Conservation (phyloP, 2,329 filamentous ascomycete species). For the Phialophora chinensis region DNA sequence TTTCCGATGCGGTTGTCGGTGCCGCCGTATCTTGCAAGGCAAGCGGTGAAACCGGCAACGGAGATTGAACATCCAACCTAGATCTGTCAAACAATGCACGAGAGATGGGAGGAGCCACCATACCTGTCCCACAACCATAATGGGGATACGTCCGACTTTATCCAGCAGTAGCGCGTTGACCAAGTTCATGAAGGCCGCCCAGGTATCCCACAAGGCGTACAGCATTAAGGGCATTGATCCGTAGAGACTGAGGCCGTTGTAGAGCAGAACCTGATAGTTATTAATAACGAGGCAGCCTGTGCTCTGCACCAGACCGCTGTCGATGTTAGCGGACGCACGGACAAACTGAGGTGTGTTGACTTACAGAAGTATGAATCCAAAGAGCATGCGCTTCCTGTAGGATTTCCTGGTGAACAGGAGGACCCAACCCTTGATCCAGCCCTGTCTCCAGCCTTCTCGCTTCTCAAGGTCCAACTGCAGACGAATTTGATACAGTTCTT, state of each 20-base stretch:
- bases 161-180: conserved; percentile 29
- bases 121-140: conserved; percentile 36
- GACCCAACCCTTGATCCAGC: conserved; percentile 30
- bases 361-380: conserved; percentile 35
- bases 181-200: conserved; percentile 28
- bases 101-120: not conserved
- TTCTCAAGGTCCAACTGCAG: conserved; percentile 32
- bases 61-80: conserved; percentile 46
- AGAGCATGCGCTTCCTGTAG: conserved; percentile 33
- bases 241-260: conserved; percentile 50
- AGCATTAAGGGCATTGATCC: conserved; percentile 52
- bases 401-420: conserved; percentile 29
- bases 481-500: conserved; percentile 48
- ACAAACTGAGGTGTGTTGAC: conserved; percentile 41
- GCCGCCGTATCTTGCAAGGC: conserved; percentile 45
- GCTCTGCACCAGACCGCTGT: conserved; percentile 24
- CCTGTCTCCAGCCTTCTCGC: conserved; percentile 30
- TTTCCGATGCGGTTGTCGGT: conserved; percentile 46
- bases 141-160: conserved; percentile 29
- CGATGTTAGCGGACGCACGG: conserved; percentile 1
- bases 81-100: conserved; percentile 19
- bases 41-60: conserved; percentile 48
- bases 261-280: conserved; percentile 53
- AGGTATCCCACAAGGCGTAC: conserved; percentile 48
- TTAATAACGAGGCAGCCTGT: conserved; percentile 47